Evolutionary conservation across 768 basidiomycete species (phyloP).

Genomic region (Pisolithus marmoratus): DNA sequence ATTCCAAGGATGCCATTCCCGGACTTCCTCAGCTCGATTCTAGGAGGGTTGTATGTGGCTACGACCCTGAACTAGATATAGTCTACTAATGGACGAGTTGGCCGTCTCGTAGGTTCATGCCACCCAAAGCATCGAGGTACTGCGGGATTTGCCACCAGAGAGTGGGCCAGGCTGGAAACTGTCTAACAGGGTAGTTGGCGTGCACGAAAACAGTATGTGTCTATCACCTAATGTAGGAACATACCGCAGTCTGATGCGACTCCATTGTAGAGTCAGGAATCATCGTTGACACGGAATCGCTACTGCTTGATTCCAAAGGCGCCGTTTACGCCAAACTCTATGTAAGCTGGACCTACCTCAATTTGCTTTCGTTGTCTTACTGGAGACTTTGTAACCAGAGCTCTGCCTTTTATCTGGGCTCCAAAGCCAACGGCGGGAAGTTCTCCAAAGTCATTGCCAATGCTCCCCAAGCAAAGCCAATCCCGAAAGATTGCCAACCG

Average conservation of each 20-base stretch:
- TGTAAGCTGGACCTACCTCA: conserved; percentile 27
- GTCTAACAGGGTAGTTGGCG: conserved; percentile 56
- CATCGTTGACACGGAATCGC: conserved; percentile 58
- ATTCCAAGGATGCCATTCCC: conserved; percentile 38
- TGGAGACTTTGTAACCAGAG: conserved; percentile 31
- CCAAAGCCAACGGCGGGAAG: conserved; percentile 55
- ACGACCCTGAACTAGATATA: not conserved
- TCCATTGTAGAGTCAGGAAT: conserved; percentile 60
- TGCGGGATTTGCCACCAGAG: conserved; percentile 70
- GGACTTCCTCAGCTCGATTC: conserved; percentile 70
- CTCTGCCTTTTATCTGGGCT: conserved; percentile 66
- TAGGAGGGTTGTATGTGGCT: conserved; percentile 53
- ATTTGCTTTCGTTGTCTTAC: not conserved
- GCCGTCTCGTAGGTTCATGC: conserved; percentile 57
- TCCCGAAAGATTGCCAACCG: conserved; percentile 55
- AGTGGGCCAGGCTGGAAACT: conserved; percentile 79
- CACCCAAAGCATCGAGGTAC: conserved; percentile 71
- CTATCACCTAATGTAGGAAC: not conserved
- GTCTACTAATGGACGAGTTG: not conserved
- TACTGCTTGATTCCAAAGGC: conserved; percentile 58
- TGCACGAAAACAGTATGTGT: conserved; percentile 76
- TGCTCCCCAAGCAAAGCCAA: conserved; percentile 53
- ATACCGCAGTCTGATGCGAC: not conserved
- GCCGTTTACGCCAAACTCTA: conserved; percentile 58
- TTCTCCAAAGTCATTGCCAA: conserved; percentile 58